Evolutionary conservation across 495 filamentous ascomycete genomes (phyloP), one percentile per base, ranked within the genome.

Genomic region (Hypomontagnella submonticulosa): DNA sequence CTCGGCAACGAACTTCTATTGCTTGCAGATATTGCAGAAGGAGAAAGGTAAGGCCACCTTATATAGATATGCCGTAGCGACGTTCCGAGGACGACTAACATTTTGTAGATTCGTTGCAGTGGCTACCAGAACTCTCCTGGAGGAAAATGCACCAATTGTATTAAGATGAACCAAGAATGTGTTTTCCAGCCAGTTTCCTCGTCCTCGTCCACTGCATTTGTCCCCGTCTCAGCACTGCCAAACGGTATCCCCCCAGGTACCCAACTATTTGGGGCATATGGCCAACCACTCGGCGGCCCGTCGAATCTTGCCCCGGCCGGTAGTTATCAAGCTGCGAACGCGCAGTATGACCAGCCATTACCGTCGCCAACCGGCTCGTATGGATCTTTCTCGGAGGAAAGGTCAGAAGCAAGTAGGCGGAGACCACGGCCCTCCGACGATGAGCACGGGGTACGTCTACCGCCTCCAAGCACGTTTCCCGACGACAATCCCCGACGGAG

Each of bases 21-120:
- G 81, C 81, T 12, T 83, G 81, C 62, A 76, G 77, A 30, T 83
- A 83, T 36, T 83, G 81, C 62, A 54, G 81, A 8, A 81, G 81
- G 66, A 69, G 81, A 67, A 83, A 83, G 80, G 80, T 82, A 32
- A 69, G 66, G 13, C 11, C 18, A 12, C 15, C 18, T 53, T 51
- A 32, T 37, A 55, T 10, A n/a, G 37, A 49, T 8, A 1, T 5
- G 23, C 19, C 7, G 2, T 36, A 12, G n/a, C 12, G 42, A 16
- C 63, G 32, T 51, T 47, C 30, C 8, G 11, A 40, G 36, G 18
- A 37, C 30, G 49, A 47, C 69, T 69, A 48, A 44, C 15, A n/a
- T 36, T 13, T 9, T 19, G 10, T 43, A 83, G 81, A 83, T 83
- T 63, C 80, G 81, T 15, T 83, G 81, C 73, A 83, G 81, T 44